Percentiles rank a stretch among this genome's conserved stretches.
Conservation (phyloP, 768 basidiomycete species). For the Mycena rebaudengoi region DNA sequence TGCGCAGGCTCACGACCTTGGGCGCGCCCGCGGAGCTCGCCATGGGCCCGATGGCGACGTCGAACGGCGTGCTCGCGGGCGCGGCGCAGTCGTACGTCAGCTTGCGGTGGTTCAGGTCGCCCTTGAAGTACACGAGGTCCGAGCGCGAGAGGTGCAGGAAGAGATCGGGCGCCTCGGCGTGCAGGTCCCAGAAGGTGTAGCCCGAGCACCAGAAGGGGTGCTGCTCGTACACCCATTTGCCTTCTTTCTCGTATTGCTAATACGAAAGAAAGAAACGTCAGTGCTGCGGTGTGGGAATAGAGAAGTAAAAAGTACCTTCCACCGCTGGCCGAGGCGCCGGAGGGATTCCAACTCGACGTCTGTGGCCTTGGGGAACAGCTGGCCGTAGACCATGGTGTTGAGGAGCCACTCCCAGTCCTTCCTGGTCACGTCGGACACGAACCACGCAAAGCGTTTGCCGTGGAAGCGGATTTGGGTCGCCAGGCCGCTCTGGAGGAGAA, state of each 20-base stretch:
- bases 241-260: constrained; percentile 94
- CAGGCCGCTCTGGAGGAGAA: constrained; percentile 89
- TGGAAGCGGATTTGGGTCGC: constrained; percentile 91
- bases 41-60: constrained; percentile 92
- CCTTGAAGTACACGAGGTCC: constrained; percentile 94
- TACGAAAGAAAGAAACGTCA: constrained; percentile 18
- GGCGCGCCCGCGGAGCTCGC: constrained; percentile 90
- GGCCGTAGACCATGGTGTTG: constrained; percentile 89
- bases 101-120: constrained; percentile 93
- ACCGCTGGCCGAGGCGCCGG: constrained; percentile 79
- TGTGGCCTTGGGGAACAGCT: constrained; percentile 86
- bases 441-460: constrained; percentile 96
- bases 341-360: constrained; percentile 86
- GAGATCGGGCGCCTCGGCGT: constrained; percentile 85
- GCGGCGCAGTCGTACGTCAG: constrained; percentile 88
- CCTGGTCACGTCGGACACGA: constrained; percentile 91
- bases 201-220: constrained; percentile 98
- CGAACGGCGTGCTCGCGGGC: constrained; percentile 88
- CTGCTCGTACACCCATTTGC: constrained; percentile 94
- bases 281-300: no score
- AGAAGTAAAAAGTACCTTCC: constrained; percentile 69
- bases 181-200: constrained; percentile 92
- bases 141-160: constrained; percentile 92
- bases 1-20: constrained; percentile 84
- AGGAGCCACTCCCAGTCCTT: constrained; percentile 95